A percentile compares a stretch with the other conserved stretches of the same genome.
These are phyloP conservation scores for Diplodia intermedia DNA, from an alignment of 2,329 filamentous ascomycete species.

Conservation along the genomic window DNA sequence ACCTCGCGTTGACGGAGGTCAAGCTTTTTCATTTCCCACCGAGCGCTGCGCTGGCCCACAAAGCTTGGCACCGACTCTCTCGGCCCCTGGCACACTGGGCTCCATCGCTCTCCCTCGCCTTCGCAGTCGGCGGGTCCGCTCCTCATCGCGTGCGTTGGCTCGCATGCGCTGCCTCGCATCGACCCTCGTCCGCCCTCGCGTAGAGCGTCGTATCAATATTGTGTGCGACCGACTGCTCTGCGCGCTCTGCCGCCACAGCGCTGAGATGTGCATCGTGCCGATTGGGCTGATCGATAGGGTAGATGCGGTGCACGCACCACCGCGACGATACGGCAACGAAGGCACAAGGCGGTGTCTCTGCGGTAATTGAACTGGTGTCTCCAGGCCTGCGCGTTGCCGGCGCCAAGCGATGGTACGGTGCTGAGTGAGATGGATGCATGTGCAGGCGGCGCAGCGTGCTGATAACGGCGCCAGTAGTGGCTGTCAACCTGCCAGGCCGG, in stretches of 20 bases:
- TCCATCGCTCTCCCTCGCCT: not conserved
- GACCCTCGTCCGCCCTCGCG: not conserved
- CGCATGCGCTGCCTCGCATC: not conserved
- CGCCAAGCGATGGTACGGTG: not conserved
- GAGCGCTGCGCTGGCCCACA: conserved; percentile 14
- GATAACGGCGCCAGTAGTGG: conserved; percentile 3
- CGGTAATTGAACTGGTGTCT: not conserved
- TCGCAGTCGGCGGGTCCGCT: not conserved
- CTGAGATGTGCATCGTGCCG: not conserved
- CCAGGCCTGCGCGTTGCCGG: conserved; percentile 1
- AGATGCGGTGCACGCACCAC: not conserved
- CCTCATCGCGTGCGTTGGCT: not conserved
- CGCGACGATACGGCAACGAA: not conserved
- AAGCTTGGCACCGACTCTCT: conserved; percentile 9
- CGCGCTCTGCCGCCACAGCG: not conserved
- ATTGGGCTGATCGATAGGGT: not conserved
- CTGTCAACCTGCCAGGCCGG: not conserved
- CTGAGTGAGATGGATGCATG: not conserved
- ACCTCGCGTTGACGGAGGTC: conserved; percentile 4
- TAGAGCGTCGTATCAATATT: not conserved
- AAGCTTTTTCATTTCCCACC: conserved; percentile 21
- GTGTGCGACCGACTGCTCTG: not conserved
- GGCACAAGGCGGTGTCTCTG: not conserved
- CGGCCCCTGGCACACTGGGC: not conserved
- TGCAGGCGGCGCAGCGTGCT: not conserved